A percentile compares a stretch with the other conserved stretches of the same genome.
phyloP scores from a whole-genome alignment of 192 early-diverging fungal genomes.

The Thamnidium elegans region DNA sequence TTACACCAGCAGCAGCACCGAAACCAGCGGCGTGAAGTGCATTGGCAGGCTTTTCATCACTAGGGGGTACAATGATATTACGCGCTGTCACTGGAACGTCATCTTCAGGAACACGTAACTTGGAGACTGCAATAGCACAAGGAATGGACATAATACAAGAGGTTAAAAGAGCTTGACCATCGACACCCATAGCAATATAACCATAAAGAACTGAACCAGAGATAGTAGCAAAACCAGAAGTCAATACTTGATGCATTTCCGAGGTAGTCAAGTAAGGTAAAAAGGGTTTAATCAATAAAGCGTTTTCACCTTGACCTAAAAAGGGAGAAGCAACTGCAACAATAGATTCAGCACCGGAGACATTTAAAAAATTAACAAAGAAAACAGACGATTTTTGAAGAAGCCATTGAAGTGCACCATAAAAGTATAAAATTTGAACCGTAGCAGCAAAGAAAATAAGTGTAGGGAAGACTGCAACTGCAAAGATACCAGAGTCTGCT shows the following conservation, averaged over 20 bases:
- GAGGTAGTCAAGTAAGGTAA: constrained; percentile 78
- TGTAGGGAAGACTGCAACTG: constrained; percentile 73
- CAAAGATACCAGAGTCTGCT: constrained; percentile 51
- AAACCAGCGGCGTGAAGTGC: constrained; percentile 79
- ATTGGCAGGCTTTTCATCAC: constrained; percentile 62
- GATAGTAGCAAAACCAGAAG: constrained; percentile 89
- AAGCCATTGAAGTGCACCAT: constrained; percentile 82
- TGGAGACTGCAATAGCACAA: constrained; percentile 77
- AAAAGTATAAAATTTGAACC: constrained; percentile 80
- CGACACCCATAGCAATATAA: constrained; percentile 70
- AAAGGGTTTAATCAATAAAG: constrained; percentile 78
- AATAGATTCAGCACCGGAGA: constrained; percentile 80
- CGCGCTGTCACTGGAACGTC: constrained; percentile 80
- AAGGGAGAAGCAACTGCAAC: constrained; percentile 86
- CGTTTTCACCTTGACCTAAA: constrained; percentile 80
- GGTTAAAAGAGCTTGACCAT: constrained; percentile 66
- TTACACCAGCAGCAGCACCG: constrained; percentile 79
- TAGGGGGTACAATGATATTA: constrained; percentile 56
- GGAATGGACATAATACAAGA: constrained; percentile 92
- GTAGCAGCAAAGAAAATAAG: constrained; percentile 87
- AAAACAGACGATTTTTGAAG: constrained; percentile 61
- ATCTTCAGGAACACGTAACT: constrained; percentile 82
- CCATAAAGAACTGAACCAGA: constrained; percentile 77
- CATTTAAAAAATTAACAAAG: constrained; percentile 65
- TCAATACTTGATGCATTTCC: constrained; percentile 86